Percentiles rank a stretch among this genome's conserved stretches.
Conservation (phyloP, 257 asterid species). For the Solanum phureja region DNA sequence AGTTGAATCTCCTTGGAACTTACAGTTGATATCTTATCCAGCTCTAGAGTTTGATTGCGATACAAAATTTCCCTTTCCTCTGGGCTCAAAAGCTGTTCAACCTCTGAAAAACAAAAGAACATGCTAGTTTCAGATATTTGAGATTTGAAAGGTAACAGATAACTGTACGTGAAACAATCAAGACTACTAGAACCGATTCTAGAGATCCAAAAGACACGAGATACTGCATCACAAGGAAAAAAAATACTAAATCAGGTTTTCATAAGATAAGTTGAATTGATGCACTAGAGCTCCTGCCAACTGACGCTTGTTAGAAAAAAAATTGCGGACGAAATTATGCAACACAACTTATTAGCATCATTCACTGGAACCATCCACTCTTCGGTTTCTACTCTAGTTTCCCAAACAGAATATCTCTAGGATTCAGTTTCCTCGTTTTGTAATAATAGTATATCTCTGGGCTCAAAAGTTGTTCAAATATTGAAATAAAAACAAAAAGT, state of each 20-base stretch:
- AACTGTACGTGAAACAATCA: neutral
- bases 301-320: neutral
- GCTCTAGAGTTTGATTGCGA: slow-evolving; percentile 31
- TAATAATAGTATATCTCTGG: neutral
- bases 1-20: slow-evolving; percentile 9
- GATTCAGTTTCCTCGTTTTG: neutral
- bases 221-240: neutral
- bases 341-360: neutral
- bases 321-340: neutral
- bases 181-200: neutral
- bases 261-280: neutral
- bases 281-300: neutral
- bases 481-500: neutral
- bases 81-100: slow-evolving; percentile 58
- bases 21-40: slow-evolving; percentile 67
- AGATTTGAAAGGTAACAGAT: neutral
- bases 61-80: slow-evolving; percentile 74
- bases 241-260: neutral
- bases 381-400: neutral
- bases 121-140: neutral
- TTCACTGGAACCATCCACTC: neutral
- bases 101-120: slow-evolving; percentile 38
- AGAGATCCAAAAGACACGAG: neutral
- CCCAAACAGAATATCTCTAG: neutral
- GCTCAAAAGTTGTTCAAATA: neutral